phyloP scores from a whole-genome alignment of 352 stramenopile species.

The Phytopythium mirpurense region DNA sequence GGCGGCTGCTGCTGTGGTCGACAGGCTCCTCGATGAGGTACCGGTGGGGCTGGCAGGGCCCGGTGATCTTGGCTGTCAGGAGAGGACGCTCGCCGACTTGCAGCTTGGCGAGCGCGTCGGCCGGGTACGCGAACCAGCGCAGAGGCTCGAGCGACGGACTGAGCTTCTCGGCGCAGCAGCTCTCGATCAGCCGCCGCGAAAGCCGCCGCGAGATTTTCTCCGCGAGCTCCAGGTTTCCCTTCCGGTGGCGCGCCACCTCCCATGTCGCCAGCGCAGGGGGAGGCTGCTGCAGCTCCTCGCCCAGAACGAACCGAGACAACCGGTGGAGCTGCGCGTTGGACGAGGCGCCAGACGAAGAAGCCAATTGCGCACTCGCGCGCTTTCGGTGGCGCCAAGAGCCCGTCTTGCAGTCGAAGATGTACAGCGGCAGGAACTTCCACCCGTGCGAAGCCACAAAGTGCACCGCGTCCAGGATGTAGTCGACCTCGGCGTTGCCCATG shows the following conservation, averaged over 20 bases:
- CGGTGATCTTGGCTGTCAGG: conserved; percentile 17
- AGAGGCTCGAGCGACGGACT: conserved; percentile 18
- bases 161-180: conserved; percentile 12
- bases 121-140: conserved; percentile 35
- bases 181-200: background rate
- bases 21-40: conserved; percentile 21
- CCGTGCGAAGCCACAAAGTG: conserved; percentile 91
- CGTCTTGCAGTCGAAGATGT: conserved; percentile 93
- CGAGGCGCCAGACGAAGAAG: background rate
- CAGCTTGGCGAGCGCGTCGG: conserved; percentile 20
- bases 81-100: conserved; percentile 17
- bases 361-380: background rate
- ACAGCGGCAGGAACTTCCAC: conserved; percentile 92
- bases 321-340: background rate
- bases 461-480: conserved; percentile 93
- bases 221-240: conserved; percentile 5
- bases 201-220: background rate
- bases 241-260: conserved; percentile 5
- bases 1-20: conserved; percentile 3
- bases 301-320: background rate
- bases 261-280: background rate
- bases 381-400: conserved; percentile 84
- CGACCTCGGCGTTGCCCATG: conserved; percentile 70
- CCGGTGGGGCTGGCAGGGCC: conserved; percentile 24
- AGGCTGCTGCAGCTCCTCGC: background rate